Conservation (phyloP, 805 yeast species). For the Starmera pachycereana region DNA sequence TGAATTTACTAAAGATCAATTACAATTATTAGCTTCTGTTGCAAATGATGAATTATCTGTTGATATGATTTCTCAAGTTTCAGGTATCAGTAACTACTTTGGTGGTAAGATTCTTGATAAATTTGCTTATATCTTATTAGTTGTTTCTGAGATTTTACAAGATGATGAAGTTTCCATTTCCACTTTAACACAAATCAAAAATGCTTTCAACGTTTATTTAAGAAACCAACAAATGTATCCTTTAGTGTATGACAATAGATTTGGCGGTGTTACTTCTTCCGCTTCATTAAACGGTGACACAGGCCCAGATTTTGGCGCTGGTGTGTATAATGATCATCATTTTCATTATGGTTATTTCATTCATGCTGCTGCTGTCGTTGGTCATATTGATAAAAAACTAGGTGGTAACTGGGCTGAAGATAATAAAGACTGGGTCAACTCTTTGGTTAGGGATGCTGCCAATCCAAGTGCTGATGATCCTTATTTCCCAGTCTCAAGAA, state of each 20-base stretch:
- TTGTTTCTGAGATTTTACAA: constrained; percentile 36
- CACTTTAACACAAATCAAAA: constrained; percentile 27
- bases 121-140: constrained; percentile 45
- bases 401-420: constrained; percentile 43
- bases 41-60: constrained; percentile 38
- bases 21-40: constrained; percentile 30
- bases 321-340: constrained; percentile 79
- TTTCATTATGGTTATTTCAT: constrained; percentile 80
- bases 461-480: constrained; percentile 44
- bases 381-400: constrained; percentile 42
- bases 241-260: constrained; percentile 44
- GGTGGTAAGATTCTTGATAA: constrained; percentile 47
- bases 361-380: constrained; percentile 75
- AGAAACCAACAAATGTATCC: constrained; percentile 37
- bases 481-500: constrained; percentile 54
- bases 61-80: constrained; percentile 33
- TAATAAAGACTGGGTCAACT: constrained; percentile 47
- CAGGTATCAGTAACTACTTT: constrained; percentile 33
- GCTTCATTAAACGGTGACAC: constrained; percentile 32
- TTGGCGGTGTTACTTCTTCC: constrained; percentile 46
- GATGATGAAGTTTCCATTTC: constrained; percentile 29
- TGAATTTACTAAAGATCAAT: constrained; percentile 32
- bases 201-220: constrained; percentile 32
- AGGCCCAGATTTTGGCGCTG: constrained; percentile 54
- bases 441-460: constrained; percentile 56